Base-by-base conservation (phyloP, 2,329 filamentous ascomycete genomes). In the Purpureocillium takamizusanense region DNA sequence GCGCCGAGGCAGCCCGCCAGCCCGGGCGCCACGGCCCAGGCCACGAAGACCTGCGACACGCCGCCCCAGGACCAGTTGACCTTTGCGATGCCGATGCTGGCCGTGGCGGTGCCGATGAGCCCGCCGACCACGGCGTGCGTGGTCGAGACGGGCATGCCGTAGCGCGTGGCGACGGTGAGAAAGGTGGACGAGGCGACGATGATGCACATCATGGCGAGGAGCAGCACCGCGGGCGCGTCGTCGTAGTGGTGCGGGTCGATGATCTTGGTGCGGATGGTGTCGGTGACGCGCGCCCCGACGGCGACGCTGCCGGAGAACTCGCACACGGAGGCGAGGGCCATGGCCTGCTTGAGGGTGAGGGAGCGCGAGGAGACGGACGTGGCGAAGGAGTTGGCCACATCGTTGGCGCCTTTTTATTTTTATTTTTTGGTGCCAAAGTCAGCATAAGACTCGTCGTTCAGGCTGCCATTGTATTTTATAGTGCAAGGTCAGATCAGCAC, bases 141-240 rank as follows among this genome's bases (percentile, higher is more conserved):
- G 2, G 72, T 75, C 3, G 68, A 72, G 4, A 76, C 67, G 1
- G 72, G 72, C 42, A 74, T 57, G 35, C 69, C 70, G 35, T 69
- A 58, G 7, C 61, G 54, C 2, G 72, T 76, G 1, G 71, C 71
- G 34, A 71, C 47, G 2, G 70, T 74, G 12, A 76, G 61, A 44
- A 70, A 76, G n/a, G 66, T 50, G 1, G 70, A 68, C 0, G 63
- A 73, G 4, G 64, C 67, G 33, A 74, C 49, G 38, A 74, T 61
- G 23, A 70, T 69, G 46, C 70, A 74, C 47, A 72, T 67, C 67
- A 78, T 76, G 40, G 59, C 69, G 32, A 74, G 54, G 53, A 74
- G 65, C 17, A 74, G 66, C 3, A 74, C 63, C 17, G 57, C 59
- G 0, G 71, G 68, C 15, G 65, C 53, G 7, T 57, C 51, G 12